Evolutionary conservation across 495 filamentous ascomycete species (phyloP).

Genomic region (Xanthoparmelia taractica): DNA sequence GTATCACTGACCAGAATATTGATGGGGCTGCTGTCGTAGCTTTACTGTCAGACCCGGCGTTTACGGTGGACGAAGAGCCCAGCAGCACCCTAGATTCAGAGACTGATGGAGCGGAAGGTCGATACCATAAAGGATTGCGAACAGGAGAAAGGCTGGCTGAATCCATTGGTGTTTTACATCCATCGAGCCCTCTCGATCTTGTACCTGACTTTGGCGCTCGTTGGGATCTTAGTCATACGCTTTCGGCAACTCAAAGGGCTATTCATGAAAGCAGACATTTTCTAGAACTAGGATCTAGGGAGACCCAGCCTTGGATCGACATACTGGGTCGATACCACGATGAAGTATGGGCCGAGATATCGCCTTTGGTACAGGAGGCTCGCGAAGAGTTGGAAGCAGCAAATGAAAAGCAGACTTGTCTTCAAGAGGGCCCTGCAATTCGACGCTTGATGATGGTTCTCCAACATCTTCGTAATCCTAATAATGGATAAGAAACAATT

Average conservation of each 20-base stretch:
- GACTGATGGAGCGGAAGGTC: not conserved
- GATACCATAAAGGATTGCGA: not conserved
- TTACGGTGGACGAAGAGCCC: constrained; percentile 43
- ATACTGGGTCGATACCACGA: constrained; percentile 62
- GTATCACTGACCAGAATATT: not conserved
- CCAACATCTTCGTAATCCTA: constrained; percentile 32
- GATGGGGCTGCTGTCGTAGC: constrained; percentile 41
- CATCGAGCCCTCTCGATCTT: constrained; percentile 22
- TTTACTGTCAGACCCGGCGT: constrained; percentile 46
- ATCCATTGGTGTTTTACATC: constrained; percentile 21
- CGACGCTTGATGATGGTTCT: constrained; percentile 46
- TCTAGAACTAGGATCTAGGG: constrained; percentile 14
- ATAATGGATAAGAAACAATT: not conserved
- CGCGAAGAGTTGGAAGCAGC: constrained; percentile 46
- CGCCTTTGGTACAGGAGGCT: constrained; percentile 56
- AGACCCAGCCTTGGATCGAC: constrained; percentile 45
- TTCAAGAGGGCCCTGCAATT: constrained; percentile 38
- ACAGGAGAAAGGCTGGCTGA: not conserved
- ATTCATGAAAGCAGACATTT: not conserved
- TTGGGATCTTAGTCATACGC: not conserved
- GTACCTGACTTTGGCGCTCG: constrained; percentile 41
- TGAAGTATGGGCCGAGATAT: constrained; percentile 70
- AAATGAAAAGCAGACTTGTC: constrained; percentile 22
- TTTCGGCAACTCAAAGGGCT: not conserved
- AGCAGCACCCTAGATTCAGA: constrained; percentile 15